Evolutionary conservation across 2,329 filamentous ascomycete genomes (phyloP), one percentile per base, ranked within the genome.

Genomic region (Pseudocercospora musae): DNA sequence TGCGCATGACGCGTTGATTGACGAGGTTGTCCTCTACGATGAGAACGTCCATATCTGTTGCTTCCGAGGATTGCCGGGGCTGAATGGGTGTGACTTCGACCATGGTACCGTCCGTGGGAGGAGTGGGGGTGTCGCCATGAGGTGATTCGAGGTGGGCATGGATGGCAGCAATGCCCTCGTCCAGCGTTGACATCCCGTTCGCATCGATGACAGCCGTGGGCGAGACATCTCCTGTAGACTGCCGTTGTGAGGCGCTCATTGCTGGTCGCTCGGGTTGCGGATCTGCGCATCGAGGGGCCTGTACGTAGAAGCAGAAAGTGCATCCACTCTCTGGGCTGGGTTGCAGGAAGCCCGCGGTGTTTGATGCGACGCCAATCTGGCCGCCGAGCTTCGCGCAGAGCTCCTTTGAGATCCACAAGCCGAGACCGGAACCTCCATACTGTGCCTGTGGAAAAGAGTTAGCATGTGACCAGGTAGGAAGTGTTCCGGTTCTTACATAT

Each of bases 361-460:
- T 79, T 72, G 86, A 88, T 1, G 80, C 78, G 11, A 90, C 85
- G 0, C 87, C 88, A 33, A 91, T 89, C 44, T 86, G 82, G 1
- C 89, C 89, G 20, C 87, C 87, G 66, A 89, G 87, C 37, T 90
- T 78, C 69, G 90, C 87, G 1, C 86, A 86, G 9, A 91, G 79
- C 42, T 87, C 81, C 20, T 89, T 84, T 27, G 87, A 62, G 61
- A 91, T 90, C 71, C 89, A 90, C 0, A 91, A 78, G 0, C 89
- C 89, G 0, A 91, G 79, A 0, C 89, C 89, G 0, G 85, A 88
- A 0, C 89, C 89, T 18, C 88, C 89, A 66, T 91, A 89, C 64
- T 87, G 83, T 29, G 87, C 82, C 42, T 46, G n/a, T 8, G 8
- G n/a, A 20, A 9, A 8, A 46, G n/a, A 20, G 42, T 20, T 21